phyloP scores from a whole-genome alignment of 2,329 filamentous ascomycete genomes.

The Allantophomopsis lycopodina region DNA sequence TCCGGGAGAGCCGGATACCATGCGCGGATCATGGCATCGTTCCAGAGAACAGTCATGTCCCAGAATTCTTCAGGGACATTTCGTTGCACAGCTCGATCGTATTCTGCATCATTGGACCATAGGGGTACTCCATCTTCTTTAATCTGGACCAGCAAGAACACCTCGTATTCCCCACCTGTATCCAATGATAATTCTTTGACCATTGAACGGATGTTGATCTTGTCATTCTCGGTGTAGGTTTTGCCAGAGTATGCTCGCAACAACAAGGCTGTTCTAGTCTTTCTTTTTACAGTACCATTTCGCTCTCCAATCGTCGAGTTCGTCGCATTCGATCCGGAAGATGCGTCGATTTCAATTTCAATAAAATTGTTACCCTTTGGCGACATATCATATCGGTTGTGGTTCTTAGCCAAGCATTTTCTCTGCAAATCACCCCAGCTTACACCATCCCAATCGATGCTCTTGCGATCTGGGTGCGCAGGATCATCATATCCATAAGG shows the following conservation, averaged over 20 bases:
- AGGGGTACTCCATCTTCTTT: slow-evolving; percentile 46
- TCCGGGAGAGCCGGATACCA: slow-evolving; percentile 63
- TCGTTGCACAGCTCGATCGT: slow-evolving; percentile 43
- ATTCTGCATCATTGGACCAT: slow-evolving; percentile 42
- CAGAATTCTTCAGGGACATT: slow-evolving; percentile 58
- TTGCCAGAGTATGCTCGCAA: slow-evolving; percentile 66
- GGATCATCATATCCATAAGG: slow-evolving; percentile 37
- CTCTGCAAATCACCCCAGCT: slow-evolving; percentile 61
- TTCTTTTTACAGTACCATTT: slow-evolving; percentile 14
- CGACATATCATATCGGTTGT: slow-evolving; percentile 36
- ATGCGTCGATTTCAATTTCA: slow-evolving; percentile 12
- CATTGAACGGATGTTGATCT: slow-evolving; percentile 65
- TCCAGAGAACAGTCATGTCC: slow-evolving; percentile 62
- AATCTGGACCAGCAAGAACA: slow-evolving; percentile 69
- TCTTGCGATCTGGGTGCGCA: slow-evolving; percentile 19
- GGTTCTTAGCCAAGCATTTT: slow-evolving; percentile 51
- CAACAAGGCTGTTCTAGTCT: slow-evolving; percentile 56
- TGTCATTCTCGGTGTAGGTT: slow-evolving; percentile 64
- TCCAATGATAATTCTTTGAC: slow-evolving; percentile 64
- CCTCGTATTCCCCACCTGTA: slow-evolving; percentile 68
- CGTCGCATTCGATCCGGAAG: neutral
- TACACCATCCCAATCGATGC: slow-evolving; percentile 46
- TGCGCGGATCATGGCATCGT: slow-evolving; percentile 57
- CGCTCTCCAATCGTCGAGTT: neutral
- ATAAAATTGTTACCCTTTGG: slow-evolving; percentile 5